These are phyloP conservation scores for Suillus hirtellus DNA, from an alignment of 768 basidiomycete species.

Conservation along the genomic window DNA sequence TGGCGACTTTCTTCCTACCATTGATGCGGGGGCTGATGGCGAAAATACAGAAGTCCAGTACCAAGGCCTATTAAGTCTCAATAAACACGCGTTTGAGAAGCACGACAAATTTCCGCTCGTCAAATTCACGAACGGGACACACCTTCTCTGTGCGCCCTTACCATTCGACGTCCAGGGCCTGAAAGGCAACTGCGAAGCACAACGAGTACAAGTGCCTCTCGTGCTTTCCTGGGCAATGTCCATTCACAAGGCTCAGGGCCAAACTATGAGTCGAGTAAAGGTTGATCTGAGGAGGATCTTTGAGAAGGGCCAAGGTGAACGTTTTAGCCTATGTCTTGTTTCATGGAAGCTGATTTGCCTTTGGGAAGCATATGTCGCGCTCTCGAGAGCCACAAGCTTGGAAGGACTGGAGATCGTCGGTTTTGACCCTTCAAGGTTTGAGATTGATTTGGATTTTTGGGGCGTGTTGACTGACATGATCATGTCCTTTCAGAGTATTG, in stretches of 20 bases:
- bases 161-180: conserved; percentile 37
- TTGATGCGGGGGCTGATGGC: conserved; percentile 4
- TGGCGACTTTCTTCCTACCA: neutral
- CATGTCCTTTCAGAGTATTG: conserved; percentile 30
- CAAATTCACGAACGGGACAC: conserved; percentile 32
- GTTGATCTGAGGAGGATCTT: conserved; percentile 91
- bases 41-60: conserved; percentile 2
- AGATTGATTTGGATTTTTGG: neutral
- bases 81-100: conserved; percentile 16
- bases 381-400: conserved; percentile 42
- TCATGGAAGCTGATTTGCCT: conserved; percentile 5
- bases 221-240: conserved; percentile 97
- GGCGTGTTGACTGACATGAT: conserved; percentile 7
- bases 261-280: conserved; percentile 91
- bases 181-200: conserved; percentile 35
- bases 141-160: conserved; percentile 33
- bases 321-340: neutral
- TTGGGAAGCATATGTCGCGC: conserved; percentile 33
- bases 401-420: conserved; percentile 41
- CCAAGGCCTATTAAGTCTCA: conserved; percentile 21
- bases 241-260: conserved; percentile 98
- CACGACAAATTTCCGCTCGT: conserved; percentile 36
- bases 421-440: conserved; percentile 36
- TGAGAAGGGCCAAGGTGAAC: conserved; percentile 67
- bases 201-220: conserved; percentile 63